Conservation (phyloP, 306 rosid genomes). For the Echinosophora koreensis region DNA sequence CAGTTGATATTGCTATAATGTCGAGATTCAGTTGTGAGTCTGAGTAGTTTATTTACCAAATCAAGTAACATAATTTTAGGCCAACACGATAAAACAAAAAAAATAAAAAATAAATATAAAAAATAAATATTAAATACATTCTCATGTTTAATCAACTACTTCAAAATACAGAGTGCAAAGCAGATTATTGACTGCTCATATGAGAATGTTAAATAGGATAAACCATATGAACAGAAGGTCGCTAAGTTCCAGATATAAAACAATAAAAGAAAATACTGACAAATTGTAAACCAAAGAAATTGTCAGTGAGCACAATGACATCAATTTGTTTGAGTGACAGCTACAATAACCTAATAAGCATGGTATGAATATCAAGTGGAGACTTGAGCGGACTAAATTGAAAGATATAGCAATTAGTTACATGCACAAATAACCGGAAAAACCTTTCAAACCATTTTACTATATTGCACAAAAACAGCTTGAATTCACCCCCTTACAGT, state of each 20-base stretch:
- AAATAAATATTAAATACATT: not conserved
- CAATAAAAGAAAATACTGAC: not conserved
- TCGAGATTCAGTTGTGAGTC: not conserved
- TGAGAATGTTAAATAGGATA: not conserved
- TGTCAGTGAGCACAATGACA: not conserved
- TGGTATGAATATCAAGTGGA: not conserved
- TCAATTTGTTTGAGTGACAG: not conserved
- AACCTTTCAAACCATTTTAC: not conserved
- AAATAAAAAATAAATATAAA: not conserved
- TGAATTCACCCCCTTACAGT: not conserved
- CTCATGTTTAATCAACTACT: not conserved
- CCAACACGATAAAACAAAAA: too few species aligned
- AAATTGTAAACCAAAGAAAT: constrained; percentile 10
- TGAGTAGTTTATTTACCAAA: not conserved
- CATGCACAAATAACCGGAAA: not conserved
- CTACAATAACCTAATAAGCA: not conserved
- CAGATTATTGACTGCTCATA: not conserved
- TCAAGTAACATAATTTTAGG: constrained; percentile 6
- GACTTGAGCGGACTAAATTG: not conserved
- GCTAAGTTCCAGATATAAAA: not conserved
- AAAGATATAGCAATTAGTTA: not conserved
- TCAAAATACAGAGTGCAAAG: constrained; percentile 1
- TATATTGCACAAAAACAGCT: not conserved
- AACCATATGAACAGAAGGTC: not conserved
- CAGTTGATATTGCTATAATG: not conserved